Evolutionary conservation across 805 yeast species (phyloP).

Genomic region (Monosporozyma yasuniensis): DNA sequence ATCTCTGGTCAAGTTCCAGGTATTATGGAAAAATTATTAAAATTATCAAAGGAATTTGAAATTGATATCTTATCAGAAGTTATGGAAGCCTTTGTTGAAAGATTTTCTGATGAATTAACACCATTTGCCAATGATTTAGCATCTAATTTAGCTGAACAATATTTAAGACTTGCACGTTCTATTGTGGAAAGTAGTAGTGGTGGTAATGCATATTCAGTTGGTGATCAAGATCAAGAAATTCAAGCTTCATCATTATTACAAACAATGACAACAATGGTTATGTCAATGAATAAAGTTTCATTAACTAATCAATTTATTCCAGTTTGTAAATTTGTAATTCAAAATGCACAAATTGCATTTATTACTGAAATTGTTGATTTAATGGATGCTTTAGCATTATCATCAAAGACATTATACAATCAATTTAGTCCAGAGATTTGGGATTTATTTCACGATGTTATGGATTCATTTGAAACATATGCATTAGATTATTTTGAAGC

Average conservation of each 20-base stretch:
- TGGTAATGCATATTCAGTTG: slow-evolving; percentile 20
- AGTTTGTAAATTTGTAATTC: slow-evolving; percentile 48
- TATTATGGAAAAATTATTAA: slow-evolving; percentile 71
- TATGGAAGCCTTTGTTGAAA: slow-evolving; percentile 92
- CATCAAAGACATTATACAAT: slow-evolving; percentile 38
- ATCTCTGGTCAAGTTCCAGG: slow-evolving; percentile 66
- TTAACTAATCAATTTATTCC: slow-evolving; percentile 50
- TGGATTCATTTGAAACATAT: slow-evolving; percentile 49
- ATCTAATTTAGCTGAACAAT: slow-evolving; percentile 51
- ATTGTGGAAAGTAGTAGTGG: slow-evolving; percentile 39
- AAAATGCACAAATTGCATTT: slow-evolving; percentile 51
- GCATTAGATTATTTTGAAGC: slow-evolving; percentile 51
- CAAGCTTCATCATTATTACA: slow-evolving; percentile 61
- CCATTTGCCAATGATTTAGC: slow-evolving; percentile 75
- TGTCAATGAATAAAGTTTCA: slow-evolving; percentile 52
- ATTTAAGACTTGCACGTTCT: slow-evolving; percentile 47
- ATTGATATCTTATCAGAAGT: slow-evolving; percentile 78
- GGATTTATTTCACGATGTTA: slow-evolving; percentile 40
- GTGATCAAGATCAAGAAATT: slow-evolving; percentile 52
- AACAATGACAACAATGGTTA: slow-evolving; percentile 64
- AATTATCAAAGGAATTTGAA: slow-evolving; percentile 71
- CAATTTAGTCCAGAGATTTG: slow-evolving; percentile 44
- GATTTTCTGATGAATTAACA: slow-evolving; percentile 75
- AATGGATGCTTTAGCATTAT: slow-evolving; percentile 45
- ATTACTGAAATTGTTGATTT: slow-evolving; percentile 57